Base-by-base conservation (phyloP, 2,329 filamentous ascomycete species). In the Volutella citrinella region DNA sequence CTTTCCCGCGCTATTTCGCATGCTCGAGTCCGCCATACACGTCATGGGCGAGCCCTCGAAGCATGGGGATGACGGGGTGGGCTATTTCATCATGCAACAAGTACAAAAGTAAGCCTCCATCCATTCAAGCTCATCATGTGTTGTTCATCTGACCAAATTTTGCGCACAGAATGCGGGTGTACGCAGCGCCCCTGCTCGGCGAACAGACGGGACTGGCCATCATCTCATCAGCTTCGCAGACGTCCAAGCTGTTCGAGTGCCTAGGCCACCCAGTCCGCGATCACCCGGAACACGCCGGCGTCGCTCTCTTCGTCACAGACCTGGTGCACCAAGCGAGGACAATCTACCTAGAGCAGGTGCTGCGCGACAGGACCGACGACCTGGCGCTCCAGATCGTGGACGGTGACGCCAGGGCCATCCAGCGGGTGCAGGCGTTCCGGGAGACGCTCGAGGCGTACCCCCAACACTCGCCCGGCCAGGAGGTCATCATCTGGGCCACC, bases 241-340 rank as follows among this genome's bases (percentile, higher is more conserved):
- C 43, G 0, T 44, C 42, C 2, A 40, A 50, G 10, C 36, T 54
- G 0, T 44, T 54, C 2, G 47, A 49, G 1, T 53, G 47, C 6
- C 42, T 54, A 1, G 45, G 42, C 14, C 39, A 51, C 29, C 51
- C 47, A 0, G 34, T 48, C 4, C 87, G 95, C 55, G 75, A 87
- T 5, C 71, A 78, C 7, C 76, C 94, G 48, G 87, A 95, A 55
- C 87, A 87, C 40, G 76, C 81, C 6, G 64, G 94, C 2, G 77
- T 85, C 3, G 83, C 82, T 45, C 81, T 80, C 2, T 82, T 87
- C 27, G 75, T 94, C 49, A 71, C 81, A 27, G 91, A 94, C 44
- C 83, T 95, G 67, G 87, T 85, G 49, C 77, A 95, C 2, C 88
- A 95, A 54, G 87, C 87, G 1, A 83, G 85, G 5, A 78, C 82